A percentile compares a stretch with the other conserved stretches of the same genome.
These are phyloP conservation scores for Pholiota molesta DNA, from an alignment of 768 basidiomycete genomes.

Conservation along the genomic window DNA sequence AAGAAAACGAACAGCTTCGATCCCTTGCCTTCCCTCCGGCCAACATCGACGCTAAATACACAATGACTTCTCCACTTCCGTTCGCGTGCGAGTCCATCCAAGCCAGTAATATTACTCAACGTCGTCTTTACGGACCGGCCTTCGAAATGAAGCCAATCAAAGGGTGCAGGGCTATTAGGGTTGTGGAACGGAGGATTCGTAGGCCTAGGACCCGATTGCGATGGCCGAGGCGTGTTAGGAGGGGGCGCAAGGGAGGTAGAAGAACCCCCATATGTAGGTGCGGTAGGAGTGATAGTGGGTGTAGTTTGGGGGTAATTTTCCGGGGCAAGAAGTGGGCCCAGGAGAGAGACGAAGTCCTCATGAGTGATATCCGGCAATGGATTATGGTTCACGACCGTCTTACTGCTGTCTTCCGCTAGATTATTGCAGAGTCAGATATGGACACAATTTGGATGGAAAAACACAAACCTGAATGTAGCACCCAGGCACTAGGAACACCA, in stretches of 20 bases:
- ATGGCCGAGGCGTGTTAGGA: conserved; percentile 33
- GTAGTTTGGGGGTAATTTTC: conserved; percentile 66
- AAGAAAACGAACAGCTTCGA: conserved; percentile 67
- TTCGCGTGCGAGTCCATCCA: conserved; percentile 83
- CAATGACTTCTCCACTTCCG: conserved; percentile 84
- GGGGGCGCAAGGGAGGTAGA: conserved; percentile 34
- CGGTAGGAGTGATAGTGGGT: conserved; percentile 31
- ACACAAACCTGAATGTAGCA: conserved; percentile 67
- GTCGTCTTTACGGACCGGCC: conserved; percentile 82
- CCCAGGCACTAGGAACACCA: conserved; percentile 82
- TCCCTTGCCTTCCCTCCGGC: conserved; percentile 72
- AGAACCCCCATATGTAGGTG: conserved; percentile 31
- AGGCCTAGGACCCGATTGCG: conserved; percentile 34
- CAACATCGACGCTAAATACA: conserved; percentile 81
- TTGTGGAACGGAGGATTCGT: conserved; percentile 38
- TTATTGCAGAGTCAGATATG: neutral
- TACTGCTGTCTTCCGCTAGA: conserved; percentile 57
- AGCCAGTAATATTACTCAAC: conserved; percentile 71
- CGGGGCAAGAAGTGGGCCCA: conserved; percentile 81
- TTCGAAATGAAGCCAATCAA: conserved; percentile 89
- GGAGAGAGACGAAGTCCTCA: conserved; percentile 79
- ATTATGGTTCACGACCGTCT: conserved; percentile 84
- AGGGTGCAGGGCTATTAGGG: conserved; percentile 70
- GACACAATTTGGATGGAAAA: neutral
- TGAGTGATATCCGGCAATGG: conserved; percentile 86